A percentile compares a stretch with the other conserved stretches of the same genome.
phyloP scores from a whole-genome alignment of 1,284 basidiomycete genomes.

The Leccinum subrobustum region DNA sequence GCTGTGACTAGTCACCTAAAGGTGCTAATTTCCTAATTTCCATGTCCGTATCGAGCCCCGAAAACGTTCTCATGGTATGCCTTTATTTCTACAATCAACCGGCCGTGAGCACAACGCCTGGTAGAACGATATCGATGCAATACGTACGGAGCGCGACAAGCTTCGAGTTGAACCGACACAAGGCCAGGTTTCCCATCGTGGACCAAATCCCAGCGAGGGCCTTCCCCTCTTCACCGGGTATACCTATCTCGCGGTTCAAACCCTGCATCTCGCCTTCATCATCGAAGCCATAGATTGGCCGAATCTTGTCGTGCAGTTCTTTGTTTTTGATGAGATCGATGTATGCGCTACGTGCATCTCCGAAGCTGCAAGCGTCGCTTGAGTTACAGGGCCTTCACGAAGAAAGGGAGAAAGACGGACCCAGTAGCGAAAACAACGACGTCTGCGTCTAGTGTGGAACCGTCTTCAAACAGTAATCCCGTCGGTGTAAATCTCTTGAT shows the following conservation, averaged over 20 bases:
- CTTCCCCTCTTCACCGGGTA: conserved; percentile 34
- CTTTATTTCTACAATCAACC: conserved; percentile 51
- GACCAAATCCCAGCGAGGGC: conserved; percentile 50
- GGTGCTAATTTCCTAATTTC: not conserved
- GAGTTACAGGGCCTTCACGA: conserved; percentile 16
- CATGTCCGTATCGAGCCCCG: conserved; percentile 37
- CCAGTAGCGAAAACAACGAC: conserved; percentile 64
- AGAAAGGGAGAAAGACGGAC: conserved; percentile 20
- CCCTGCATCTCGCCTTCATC: conserved; percentile 63
- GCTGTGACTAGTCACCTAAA: too few species aligned
- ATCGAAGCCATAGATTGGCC: conserved; percentile 61
- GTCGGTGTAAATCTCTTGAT: conserved; percentile 54
- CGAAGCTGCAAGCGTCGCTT: conserved; percentile 34
- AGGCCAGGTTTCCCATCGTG: conserved; percentile 35
- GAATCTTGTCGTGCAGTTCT: conserved; percentile 29
- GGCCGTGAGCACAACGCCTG: conserved; percentile 30
- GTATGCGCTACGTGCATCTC: conserved; percentile 29
- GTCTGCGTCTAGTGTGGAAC: conserved; percentile 62
- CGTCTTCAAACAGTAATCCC: conserved; percentile 64
- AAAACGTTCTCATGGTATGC: conserved; percentile 55
- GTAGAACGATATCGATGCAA: not conserved
- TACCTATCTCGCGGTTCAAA: conserved; percentile 51
- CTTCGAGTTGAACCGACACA: conserved; percentile 41
- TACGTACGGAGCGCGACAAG: conserved; percentile 40
- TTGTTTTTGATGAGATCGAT: conserved; percentile 23